Evolutionary conservation across 2,329 filamentous ascomycete genomes (phyloP), one percentile per base, ranked within the genome.

Genomic region (Aciculosporium take): DNA sequence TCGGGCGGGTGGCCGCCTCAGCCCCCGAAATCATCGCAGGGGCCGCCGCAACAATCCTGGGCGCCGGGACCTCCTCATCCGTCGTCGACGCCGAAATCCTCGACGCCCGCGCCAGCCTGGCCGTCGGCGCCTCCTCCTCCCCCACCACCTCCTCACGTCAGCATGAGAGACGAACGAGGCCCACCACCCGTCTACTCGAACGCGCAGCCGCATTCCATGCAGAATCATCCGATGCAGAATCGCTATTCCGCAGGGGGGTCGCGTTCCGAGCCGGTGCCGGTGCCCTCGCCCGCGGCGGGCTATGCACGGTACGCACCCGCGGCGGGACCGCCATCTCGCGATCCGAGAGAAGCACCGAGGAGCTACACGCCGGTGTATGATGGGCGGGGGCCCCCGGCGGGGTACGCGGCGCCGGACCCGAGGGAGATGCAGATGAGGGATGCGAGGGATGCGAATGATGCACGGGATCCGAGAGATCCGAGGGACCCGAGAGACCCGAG

Each of bases 311-410:
- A 71, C 46, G 56, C 61, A 7, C 63, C 57, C 12, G 64, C 66
- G 3, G 62, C 68, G 2, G 62, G 55, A 2, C 63, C 65, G 5
- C 57, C 54, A 24, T 57, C 62, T 36, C 61, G 66, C 33, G 67
- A 70, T 44, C 61, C 49, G 7, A 47, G 61, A 46, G 62, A 68
- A 8, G 61, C 62, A 1, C 56, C 56, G 1, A 62, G 68, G 17
- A 69, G 65, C 49, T 70, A 66, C 49, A 69, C 68, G 1, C 66
- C 68, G 3, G 61, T 59, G 4, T 70, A 69, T 41, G 67, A 71
- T 23, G 46, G 43, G 6, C 58, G 67, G 13, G 61, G 59, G 6
- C 61, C 56, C 0, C 67, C 66, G 39, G 58, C 58, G n/a, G 55
- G 56, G 1, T 61, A 59, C 40, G 50, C 54, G 3, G 49, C 51